phyloP scores from a whole-genome alignment of 1,284 basidiomycete species.

The Porodaedalea pini region DNA sequence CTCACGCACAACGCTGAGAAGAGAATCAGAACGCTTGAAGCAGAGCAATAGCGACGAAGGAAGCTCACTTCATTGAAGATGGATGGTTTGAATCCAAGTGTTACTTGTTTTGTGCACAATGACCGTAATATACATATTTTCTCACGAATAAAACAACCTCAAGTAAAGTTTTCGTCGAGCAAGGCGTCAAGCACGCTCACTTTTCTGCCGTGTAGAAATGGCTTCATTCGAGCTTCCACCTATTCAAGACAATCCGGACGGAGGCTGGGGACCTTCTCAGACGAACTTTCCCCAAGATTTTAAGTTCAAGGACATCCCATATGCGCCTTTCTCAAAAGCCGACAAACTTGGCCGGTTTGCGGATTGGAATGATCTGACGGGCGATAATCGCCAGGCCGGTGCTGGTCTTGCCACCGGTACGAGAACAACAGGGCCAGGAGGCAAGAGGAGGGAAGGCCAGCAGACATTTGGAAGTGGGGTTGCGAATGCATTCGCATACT shows the following conservation, averaged over 20 bases:
- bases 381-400: slow-evolving; percentile 61
- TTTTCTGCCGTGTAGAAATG: slow-evolving; percentile 40
- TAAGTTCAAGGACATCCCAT: slow-evolving; percentile 90
- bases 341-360: slow-evolving; percentile 98
- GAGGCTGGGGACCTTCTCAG: slow-evolving; percentile 78
- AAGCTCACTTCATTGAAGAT: slow-evolving; percentile 63
- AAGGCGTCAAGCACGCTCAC: background rate
- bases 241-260: slow-evolving; percentile 79
- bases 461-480: slow-evolving; percentile 80
- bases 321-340: slow-evolving; percentile 96
- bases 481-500: slow-evolving; percentile 94
- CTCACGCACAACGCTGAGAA: slow-evolving; percentile 80
- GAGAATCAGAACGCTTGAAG: slow-evolving; percentile 20
- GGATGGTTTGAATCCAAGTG: background rate
- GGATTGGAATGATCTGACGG: slow-evolving; percentile 87
- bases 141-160: slow-evolving; percentile 13
- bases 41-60: slow-evolving; percentile 4
- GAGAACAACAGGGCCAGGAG: slow-evolving; percentile 18
- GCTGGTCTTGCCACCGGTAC: slow-evolving; percentile 39
- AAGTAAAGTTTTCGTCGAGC: slow-evolving; percentile 1
- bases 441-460: slow-evolving; percentile 53
- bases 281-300: slow-evolving; percentile 74
- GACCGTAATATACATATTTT: slow-evolving; percentile 5
- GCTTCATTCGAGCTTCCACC: slow-evolving; percentile 72
- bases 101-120: background rate